A percentile compares a stretch with the other conserved stretches of the same genome.
These are phyloP conservation scores for Dysphania ambrosioides DNA, from an alignment of 148 eudicot genomes.

Conservation along the genomic window DNA sequence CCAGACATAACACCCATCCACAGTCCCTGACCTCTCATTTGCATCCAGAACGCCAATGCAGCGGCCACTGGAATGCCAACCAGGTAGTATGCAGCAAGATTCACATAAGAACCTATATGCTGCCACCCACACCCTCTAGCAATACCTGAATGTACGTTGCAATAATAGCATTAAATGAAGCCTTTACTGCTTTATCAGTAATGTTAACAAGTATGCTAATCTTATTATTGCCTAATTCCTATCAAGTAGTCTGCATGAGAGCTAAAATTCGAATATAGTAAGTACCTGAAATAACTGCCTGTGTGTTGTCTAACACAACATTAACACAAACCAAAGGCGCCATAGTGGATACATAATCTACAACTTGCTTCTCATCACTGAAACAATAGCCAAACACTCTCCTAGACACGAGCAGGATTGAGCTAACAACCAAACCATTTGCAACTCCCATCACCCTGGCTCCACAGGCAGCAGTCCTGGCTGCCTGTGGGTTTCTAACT, in stretches of 20 bases:
- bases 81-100: constrained; percentile 66
- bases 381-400: constrained; percentile 60
- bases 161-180: not conserved
- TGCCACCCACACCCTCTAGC: constrained; percentile 94
- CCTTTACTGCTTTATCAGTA: no score
- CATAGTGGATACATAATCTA: constrained; percentile 61
- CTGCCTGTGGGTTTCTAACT: constrained; percentile 59
- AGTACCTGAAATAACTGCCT: constrained; percentile 75
- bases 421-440: constrained; percentile 41
- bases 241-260: no score
- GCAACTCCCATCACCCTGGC: constrained; percentile 41
- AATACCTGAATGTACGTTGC: constrained; percentile 38
- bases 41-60: constrained; percentile 46
- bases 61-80: constrained; percentile 67
- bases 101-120: constrained; percentile 62
- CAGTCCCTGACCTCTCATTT: constrained; percentile 57
- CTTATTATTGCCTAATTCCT: no score
- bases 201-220: no score
- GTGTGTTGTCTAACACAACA: constrained; percentile 49
- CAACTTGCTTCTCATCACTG: constrained; percentile 74
- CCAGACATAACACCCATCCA: constrained; percentile 67
- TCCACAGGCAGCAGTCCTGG: constrained; percentile 49
- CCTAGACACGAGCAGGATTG: constrained; percentile 45
- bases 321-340: constrained; percentile 69
- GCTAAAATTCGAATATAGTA: no score